Base-by-base conservation (phyloP, 2,329 filamentous ascomycete genomes). In the Clarireedia sp. region DNA sequence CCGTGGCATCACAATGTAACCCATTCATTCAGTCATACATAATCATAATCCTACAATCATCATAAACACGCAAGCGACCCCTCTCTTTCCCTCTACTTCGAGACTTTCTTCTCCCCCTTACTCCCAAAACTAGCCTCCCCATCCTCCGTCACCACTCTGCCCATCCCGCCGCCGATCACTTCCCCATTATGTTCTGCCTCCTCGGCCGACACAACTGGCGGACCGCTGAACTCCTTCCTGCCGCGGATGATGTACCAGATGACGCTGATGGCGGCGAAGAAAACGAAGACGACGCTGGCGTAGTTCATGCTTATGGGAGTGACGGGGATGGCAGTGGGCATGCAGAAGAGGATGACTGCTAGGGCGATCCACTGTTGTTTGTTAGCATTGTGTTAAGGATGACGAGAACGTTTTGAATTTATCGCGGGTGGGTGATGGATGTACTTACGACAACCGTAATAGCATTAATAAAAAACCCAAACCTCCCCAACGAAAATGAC, bases 291-390 rank as follows among this genome's bases (percentile, higher is more conserved):
- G 7, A 81, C 82, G 17, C 77, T 81, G 2, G 83, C 82, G 65
- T 86, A 86, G 68, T 86, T 86, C 82, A 86, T 86, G 17, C 71
- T 74, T 12, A 68, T 69, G 3, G 81, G 67, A 10, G 74, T 73
- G 3, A 85, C 81, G 0, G 81, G 78, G 9, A 86, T 67, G 3
- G 78, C 76, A 5, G 81, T 78, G 2, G 83, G 87, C 85, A 91
- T 88, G 67, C 85, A 90, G 73, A 90, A 91, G 45, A 91, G 72
- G 55, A 87, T 78, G 16, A 89, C 78, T 1, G 86, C 79, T 17
- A 91, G 74, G 33, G 74, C 69, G 56, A 90, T 89, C 87, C 87
- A 91, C 40, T 55, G 17, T 1, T 26, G 12, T 24, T 16, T 47
- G 45, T 47, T 26, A 47, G 45, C n/a, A n/a, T n/a, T 5, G 21